A percentile compares a stretch with the other conserved stretches of the same genome.
phyloP scores from a whole-genome alignment of 164 flowering plant species.

The Annona squamosa region DNA sequence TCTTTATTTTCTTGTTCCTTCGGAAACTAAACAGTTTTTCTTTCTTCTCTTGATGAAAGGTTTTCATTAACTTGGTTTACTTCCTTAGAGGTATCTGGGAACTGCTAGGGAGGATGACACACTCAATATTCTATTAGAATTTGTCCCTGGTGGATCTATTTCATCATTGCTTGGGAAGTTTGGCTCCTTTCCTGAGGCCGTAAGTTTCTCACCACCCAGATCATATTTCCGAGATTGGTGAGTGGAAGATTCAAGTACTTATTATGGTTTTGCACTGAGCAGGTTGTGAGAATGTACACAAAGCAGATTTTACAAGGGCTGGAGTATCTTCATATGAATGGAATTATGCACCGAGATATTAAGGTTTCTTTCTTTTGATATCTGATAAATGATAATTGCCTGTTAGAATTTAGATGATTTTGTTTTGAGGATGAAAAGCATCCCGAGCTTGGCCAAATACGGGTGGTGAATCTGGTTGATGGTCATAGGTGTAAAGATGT shows the following conservation, averaged over 20 bases:
- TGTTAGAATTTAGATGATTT: not conserved
- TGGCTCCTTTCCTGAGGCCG: conserved; percentile 94
- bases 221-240: conserved; percentile 1
- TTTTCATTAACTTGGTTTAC: not conserved
- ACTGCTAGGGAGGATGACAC: conserved; percentile 87
- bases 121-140: conserved; percentile 81
- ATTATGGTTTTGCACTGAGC: not conserved
- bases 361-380: conserved; percentile 4
- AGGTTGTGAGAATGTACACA: conserved; percentile 11
- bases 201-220: conserved; percentile 29
- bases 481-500: not conserved
- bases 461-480: not conserved
- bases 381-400: not conserved
- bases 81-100: conserved; percentile 77
- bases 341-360: conserved; percentile 14
- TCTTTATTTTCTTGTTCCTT: not conserved
- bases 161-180: conserved; percentile 90
- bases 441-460: not conserved
- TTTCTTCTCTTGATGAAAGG: not conserved
- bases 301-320: conserved; percentile 9
- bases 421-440: not conserved
- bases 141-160: conserved; percentile 98
- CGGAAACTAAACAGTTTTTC: not conserved
- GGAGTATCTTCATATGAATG: conserved; percentile 13
- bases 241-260: not conserved